Base-by-base conservation (phyloP, 768 basidiomycete genomes). In the Mycena floridula region DNA sequence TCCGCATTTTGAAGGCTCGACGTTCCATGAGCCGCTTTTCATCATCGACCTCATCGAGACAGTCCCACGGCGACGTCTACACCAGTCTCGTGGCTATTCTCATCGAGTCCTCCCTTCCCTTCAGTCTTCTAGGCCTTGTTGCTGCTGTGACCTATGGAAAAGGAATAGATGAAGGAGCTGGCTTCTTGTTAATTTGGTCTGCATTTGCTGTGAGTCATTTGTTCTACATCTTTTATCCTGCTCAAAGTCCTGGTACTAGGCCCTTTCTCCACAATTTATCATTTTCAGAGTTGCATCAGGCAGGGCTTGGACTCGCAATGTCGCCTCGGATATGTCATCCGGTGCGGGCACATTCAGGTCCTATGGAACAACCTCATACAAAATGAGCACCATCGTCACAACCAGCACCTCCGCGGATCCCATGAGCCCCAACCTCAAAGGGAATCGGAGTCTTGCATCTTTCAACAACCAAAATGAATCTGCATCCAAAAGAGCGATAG, bases 201-300 rank as follows among this genome's bases (percentile, higher is more conserved):
- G 23, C 40, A 11, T 42, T 27, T 24, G 15, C n/a, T 5, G 40
- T 42, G 8, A 39, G 9, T 22, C n/a, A n/a, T n/a, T n/a, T n/a
- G n/a, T n/a, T n/a, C n/a, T n/a, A n/a, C n/a, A n/a, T n/a, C 25
- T 45, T 37, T 15, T 25, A 22, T 23, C 7, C 16, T 39, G 7
- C 11, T n/a, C 4, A 36, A 9, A 4, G 9, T 15, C n/a, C n/a
- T n/a, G n/a, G n/a, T 39, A 12, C 28, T 24, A 45, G 44, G 37
- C 35, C 21, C 36, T 45, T 16, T 36, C 44, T 11, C 44, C 44
- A 2, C 44, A 45, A 37, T 45, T 45, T 24, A 45, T 45, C 21
- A 45, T 45, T 18, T 45, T 45, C 21, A 15, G 44, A 45, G 37
- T 45, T 24, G 44, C 44, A 9, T 16, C 36, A 8, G 44, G 44